phyloP scores from a whole-genome alignment of 1,139 yeast genomes.

The Sugiyamaella neomexicana region DNA sequence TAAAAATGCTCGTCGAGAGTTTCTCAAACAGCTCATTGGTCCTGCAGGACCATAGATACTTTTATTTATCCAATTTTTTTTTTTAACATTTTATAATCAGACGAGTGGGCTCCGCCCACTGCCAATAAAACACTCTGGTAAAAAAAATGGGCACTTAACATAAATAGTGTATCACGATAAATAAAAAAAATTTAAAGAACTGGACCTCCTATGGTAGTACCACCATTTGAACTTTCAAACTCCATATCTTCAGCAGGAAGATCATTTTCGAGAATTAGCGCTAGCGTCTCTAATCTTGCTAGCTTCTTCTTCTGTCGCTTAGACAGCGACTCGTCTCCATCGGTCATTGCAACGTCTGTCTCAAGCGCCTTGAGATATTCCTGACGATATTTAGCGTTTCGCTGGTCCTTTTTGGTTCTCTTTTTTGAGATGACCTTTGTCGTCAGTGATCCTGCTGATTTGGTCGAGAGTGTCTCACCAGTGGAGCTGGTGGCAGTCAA shows the following conservation, averaged over 20 bases:
- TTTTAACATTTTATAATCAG: background rate
- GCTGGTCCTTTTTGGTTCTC: conserved; percentile 75
- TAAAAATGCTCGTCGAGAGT: conserved; percentile 25
- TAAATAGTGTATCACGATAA: background rate
- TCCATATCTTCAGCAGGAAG: conserved; percentile 57
- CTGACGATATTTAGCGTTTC: conserved; percentile 65
- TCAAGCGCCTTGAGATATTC: conserved; percentile 24
- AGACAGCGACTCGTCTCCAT: conserved; percentile 46
- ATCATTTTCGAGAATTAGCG: conserved; percentile 57
- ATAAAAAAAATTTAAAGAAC: conserved; percentile 17
- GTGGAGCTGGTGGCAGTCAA: conserved; percentile 17
- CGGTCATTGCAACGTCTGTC: conserved; percentile 48
- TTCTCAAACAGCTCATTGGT: conserved; percentile 29
- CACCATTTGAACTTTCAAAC: conserved; percentile 56
- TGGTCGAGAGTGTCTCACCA: conserved; percentile 49
- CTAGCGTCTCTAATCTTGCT: conserved; percentile 33
- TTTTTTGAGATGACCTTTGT: conserved; percentile 60
- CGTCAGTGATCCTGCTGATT: conserved; percentile 55
- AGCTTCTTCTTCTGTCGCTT: conserved; percentile 37
- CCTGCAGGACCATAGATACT: background rate
- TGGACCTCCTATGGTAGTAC: conserved; percentile 83
- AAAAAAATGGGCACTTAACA: too few relatives aligned
- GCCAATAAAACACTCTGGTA: background rate
- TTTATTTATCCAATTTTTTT: background rate
- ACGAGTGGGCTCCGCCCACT: too few relatives aligned